A percentile compares a stretch with the other conserved stretches of the same genome.
These are phyloP conservation scores for Hygrocybe punicea DNA, from an alignment of 768 basidiomycete genomes.

Conservation along the genomic window DNA sequence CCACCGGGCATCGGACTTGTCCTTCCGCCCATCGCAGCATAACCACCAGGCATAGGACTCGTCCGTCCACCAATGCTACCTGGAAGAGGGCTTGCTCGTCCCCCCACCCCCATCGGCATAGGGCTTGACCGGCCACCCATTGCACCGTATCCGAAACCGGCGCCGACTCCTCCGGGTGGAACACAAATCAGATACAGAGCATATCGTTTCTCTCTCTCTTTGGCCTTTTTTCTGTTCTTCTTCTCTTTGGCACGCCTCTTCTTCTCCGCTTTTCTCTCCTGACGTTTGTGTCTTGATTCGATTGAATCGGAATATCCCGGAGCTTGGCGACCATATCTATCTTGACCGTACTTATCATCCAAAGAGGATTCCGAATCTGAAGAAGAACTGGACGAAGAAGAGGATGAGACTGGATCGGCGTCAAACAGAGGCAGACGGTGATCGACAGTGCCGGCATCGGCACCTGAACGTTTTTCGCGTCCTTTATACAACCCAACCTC, in stretches of 20 bases:
- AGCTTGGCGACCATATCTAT: constrained; percentile 46
- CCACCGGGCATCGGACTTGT: not conserved
- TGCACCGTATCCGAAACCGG: constrained; percentile 7
- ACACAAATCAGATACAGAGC: constrained; percentile 59
- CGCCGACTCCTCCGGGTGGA: constrained; percentile 23
- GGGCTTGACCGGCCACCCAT: constrained; percentile 1
- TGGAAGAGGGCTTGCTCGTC: not conserved
- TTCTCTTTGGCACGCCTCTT: constrained; percentile 62
- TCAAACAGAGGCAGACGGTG: constrained; percentile 48
- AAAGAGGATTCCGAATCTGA: constrained; percentile 42
- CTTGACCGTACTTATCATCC: constrained; percentile 45
- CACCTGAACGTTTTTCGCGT: constrained; percentile 71
- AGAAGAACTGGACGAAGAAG: constrained; percentile 40
- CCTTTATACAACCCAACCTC: constrained; percentile 81
- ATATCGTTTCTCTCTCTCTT: constrained; percentile 60
- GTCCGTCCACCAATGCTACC: too few species aligned
- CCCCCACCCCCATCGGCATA: not conserved
- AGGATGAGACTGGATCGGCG: constrained; percentile 40
- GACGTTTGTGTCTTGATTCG: constrained; percentile 51
- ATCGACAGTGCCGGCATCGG: constrained; percentile 52
- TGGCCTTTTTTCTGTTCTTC: constrained; percentile 56
- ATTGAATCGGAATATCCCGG: constrained; percentile 34
- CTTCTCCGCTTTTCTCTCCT: constrained; percentile 57
- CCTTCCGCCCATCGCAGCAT: not conserved
- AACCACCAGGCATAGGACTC: constrained; percentile 1